Base-by-base conservation (phyloP, 176 grass and related monocot genomes). In the Oryza meridionalis region DNA sequence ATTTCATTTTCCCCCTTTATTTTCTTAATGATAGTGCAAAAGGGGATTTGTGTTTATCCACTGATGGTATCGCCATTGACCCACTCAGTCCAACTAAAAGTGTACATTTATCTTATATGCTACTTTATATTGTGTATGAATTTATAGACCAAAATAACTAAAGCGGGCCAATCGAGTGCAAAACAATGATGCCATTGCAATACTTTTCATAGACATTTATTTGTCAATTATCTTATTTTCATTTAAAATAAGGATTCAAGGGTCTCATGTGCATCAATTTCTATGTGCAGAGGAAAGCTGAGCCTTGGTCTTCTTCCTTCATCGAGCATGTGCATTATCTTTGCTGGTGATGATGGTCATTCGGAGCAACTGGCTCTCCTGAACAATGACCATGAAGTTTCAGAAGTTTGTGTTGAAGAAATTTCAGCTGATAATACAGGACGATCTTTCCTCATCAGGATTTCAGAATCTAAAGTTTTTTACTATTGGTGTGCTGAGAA, bases 401-500 rank as follows among this genome's bases (percentile, higher is more conserved):
- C 70, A 29, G 85, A 91, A 64, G 83, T 85, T 59, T 43, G 43
- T 65, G 82, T 99, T 83, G 89, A 95, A 88, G 89, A 96, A 84
- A 92, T 99, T 82, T 72, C 91, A 46, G 87, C 89, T 85, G 96
- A 99, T 90, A 75, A 61, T 71, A 94, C 93, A 37, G 89, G 93
- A 21, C 91, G 93, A 42, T 96, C 96, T 76, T 99, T 99, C 22
- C 27, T 87, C 17, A 55, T 99, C 55, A 93, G 84, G 73, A 61
- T 92, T 69, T 88, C 85, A 58, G 80, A 87, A 65, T 90, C 85
- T 87, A 77, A 84, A 82, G 81, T 72, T 67, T 89, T 92, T 63
- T 99, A 99, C 80, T 98, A 98, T 87, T 99, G 96, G 93, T 90
- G 93, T 32, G 92, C 96, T 46, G 91, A 99, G 68, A 99, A 95